Percentiles rank a stretch among this genome's conserved stretches.
These are phyloP conservation scores for Cryptococcus jaspeensis DNA, from an alignment of 1,284 basidiomycete genomes.

Conservation along the genomic window DNA sequence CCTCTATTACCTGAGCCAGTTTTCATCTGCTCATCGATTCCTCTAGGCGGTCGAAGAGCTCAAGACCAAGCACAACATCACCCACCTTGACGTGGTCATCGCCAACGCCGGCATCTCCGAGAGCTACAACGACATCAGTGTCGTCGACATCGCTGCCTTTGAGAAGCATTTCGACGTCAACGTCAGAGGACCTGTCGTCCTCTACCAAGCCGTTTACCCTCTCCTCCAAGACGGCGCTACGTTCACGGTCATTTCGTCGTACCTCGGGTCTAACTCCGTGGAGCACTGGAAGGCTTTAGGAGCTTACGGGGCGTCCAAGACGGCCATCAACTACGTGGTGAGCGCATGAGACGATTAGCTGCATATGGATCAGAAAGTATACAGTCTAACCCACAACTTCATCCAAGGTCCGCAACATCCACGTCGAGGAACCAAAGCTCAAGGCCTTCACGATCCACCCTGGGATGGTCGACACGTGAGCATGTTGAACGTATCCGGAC, in stretches of 20 bases:
- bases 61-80: conserved; percentile 12
- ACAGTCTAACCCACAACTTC: too few relatives aligned
- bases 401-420: too few relatives aligned
- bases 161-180: conserved; percentile 10
- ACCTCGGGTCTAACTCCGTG: conserved; percentile 11
- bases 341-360: too few relatives aligned
- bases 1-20: neutral
- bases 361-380: too few relatives aligned
- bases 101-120: conserved; percentile 22
- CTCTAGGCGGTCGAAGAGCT: conserved; percentile 18
- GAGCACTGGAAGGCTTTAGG: too few relatives aligned
- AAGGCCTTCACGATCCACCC: too few relatives aligned
- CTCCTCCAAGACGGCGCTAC: conserved; percentile 14
- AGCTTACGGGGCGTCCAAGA: too few relatives aligned
- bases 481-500: too few relatives aligned
- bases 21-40: too few relatives aligned
- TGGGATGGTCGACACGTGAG: too few relatives aligned
- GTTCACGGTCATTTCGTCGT: conserved; percentile 23
- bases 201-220: conserved; percentile 21
- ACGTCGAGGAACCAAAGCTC: too few relatives aligned
- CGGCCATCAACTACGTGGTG: too few relatives aligned
- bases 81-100: conserved; percentile 20
- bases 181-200: conserved; percentile 16
- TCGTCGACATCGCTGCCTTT: conserved; percentile 6
- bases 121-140: conserved; percentile 3